phyloP scores from a whole-genome alignment of 2,329 filamentous ascomycete species.

The Verticillium isaacii region DNA sequence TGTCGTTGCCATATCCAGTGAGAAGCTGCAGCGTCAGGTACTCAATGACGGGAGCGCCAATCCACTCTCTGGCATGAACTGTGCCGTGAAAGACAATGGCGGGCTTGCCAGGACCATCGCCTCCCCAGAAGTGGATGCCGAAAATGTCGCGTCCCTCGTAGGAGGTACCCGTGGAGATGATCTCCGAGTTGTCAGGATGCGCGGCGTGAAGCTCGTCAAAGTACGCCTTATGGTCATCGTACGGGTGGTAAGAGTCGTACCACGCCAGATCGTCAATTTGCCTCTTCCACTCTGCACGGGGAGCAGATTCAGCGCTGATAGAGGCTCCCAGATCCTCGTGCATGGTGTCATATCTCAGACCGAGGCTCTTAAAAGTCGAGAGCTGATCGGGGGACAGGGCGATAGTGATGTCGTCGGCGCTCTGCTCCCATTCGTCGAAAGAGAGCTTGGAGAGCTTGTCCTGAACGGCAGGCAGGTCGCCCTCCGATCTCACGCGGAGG shows the following conservation, averaged over 20 bases:
- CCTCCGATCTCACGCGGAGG: conserved; percentile 24
- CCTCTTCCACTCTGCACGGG: conserved; percentile 13
- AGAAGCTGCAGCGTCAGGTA: conserved; percentile 41
- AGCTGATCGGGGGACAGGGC: conserved; percentile 23
- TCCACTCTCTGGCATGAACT: conserved; percentile 51
- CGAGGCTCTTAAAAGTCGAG: conserved; percentile 19
- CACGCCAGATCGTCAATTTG: conserved; percentile 30
- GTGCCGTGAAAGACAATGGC: conserved; percentile 46
- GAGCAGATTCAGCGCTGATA: conserved; percentile 19
- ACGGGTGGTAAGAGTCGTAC: conserved; percentile 46
- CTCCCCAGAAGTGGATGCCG: conserved; percentile 48
- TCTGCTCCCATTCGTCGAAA: background rate
- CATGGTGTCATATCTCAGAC: conserved; percentile 21
- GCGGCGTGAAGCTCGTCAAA: conserved; percentile 33
- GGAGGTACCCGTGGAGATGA: conserved; percentile 39
- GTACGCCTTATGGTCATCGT: conserved; percentile 42
- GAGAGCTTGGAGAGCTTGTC: background rate
- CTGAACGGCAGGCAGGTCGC: background rate
- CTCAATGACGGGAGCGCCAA: conserved; percentile 42
- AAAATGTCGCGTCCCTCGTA: conserved; percentile 48
- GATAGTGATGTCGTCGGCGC: conserved; percentile 21
- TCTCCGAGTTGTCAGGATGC: conserved; percentile 39
- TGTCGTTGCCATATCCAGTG: conserved; percentile 28
- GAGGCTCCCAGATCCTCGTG: conserved; percentile 23
- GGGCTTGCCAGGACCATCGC: conserved; percentile 36